Base-by-base conservation (phyloP, 176 grass and related monocot genomes). In the Dactylis glomerata region DNA sequence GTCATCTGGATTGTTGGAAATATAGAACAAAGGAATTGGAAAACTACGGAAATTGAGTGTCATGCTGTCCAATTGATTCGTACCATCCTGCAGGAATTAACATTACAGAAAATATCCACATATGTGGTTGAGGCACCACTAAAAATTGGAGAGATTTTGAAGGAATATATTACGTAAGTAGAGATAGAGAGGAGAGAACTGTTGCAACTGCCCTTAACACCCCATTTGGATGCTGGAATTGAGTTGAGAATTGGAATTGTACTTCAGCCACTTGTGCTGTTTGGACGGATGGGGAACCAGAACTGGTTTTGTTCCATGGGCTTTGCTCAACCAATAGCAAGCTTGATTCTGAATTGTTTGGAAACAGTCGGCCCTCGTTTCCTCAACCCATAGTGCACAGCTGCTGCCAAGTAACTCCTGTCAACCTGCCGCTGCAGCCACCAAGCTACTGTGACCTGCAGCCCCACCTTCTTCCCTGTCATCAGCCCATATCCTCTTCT, bases 41-140 rank as follows among this genome's bases (percentile, higher is more conserved):
- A 66, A 69, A 69, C 6, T 8, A 24, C 14, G 6, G 37, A 40
- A 66, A 20, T 34, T 36, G 33, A 37, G 33, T 68, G 41, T 73
- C 42, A 73, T 47, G 70, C 70, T 73, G 70, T 3, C 44, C 42
- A 16, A 27, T 73, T 27, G 23, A 73, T 47, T 45, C 13, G 23
- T 47, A 46, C 24, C 47, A 23, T 46, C 24, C 14, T 47, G 41
- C 41, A 71, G 68, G 37, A 71, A 46, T 14, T 17, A 41, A 13
- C 15, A 46, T 72, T 44, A 72, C n/a, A 30, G 24, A 19, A 72
- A 47, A 47, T 73, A 47, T 46, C 8, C 41, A 46, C 46, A 46
- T 73, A 73, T 73, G 69, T 73, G 41, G 28, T 73, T 73, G 69
- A 47, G 28, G 42, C 69, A 73, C 69, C 41, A 47, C 38, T 47